These are phyloP conservation scores for Saccharomycopsis fibuligera DNA, from an alignment of 805 yeast genomes.

Conservation along the genomic window DNA sequence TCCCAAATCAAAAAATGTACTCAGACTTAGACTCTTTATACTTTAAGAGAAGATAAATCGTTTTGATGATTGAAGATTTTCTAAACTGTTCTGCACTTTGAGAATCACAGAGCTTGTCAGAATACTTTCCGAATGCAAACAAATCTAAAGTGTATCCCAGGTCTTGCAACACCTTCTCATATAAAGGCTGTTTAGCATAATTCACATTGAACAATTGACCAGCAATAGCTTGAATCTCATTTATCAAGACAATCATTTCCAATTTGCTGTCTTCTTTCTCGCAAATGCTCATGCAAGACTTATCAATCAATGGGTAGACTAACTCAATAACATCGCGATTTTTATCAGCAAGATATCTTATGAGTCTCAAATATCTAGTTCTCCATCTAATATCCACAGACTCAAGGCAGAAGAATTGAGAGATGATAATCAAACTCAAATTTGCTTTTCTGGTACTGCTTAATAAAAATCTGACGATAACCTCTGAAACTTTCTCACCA, in stretches of 20 bases:
- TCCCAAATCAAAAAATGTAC: neutral
- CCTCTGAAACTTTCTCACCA: slow-evolving; percentile 6
- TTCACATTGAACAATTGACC: neutral
- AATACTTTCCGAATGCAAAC: no score
- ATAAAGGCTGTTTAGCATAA: neutral
- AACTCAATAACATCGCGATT: slow-evolving; percentile 1
- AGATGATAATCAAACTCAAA: neutral
- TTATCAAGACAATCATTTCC: neutral
- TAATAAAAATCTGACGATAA: slow-evolving; percentile 4
- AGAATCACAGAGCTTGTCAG: no score
- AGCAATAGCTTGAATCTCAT: slow-evolving; percentile 4
- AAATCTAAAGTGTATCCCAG: no score
- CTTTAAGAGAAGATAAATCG: neutral
- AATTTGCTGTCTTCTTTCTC: neutral
- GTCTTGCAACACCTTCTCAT: no score
- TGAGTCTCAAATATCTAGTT: slow-evolving; percentile 2
- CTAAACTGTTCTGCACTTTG: neutral
- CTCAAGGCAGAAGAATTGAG: slow-evolving; percentile 4
- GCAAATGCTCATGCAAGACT: neutral
- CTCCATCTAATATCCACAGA: slow-evolving; percentile 1
- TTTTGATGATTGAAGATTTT: neutral
- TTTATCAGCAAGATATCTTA: slow-evolving; percentile 1
- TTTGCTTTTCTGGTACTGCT: neutral
- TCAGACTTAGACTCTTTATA: neutral
- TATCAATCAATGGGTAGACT: slow-evolving; percentile 6